Evolutionary conservation across 2,329 filamentous ascomycete species (phyloP), one percentile per base, ranked within the genome.

Genomic region (Didymella segeticola): DNA sequence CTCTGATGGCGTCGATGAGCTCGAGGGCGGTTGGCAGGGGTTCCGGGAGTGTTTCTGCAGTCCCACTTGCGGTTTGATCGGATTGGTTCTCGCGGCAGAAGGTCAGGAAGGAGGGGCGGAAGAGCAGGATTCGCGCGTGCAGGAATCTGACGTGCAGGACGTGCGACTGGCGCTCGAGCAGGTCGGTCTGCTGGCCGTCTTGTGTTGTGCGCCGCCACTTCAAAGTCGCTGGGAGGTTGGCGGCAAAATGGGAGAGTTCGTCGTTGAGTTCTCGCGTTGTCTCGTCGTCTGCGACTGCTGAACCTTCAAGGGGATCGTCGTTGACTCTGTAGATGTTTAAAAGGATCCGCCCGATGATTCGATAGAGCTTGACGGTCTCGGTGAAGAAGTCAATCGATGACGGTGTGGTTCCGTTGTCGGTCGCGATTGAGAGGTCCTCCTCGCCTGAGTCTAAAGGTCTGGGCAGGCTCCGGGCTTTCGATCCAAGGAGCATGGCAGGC

Each of bases 401-500:
- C 17, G 26, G 22, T 12, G 12, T 4, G 2, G 4, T 43, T 1
- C 34, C 31, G 6, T 34, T 14, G 25, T 8, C 11, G 12, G 10
- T 19, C 15, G 3, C 2, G 4, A 27, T 1, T 9, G 14, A 20
- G 11, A 36, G 6, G 10, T 46, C 33, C 5, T 45, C 43, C 9
- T 49, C 33, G 14, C 36, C 41, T 0, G 34, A 37, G 19, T 49
- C 43, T 2, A 48, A 25, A 5, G 49, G 33, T 14, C 7, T 31
- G 15, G 54, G 54, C 11, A 49, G 33, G 25, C 43, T 47, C 4
- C 38, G 43, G 20, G 26, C 25, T n/a, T 15, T 33, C 12, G 45
- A 31, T 12, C 43, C 48, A 30, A 45, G n/a, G 17, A 57, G 49
- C 54, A 53, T 53, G 10, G 48, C 54, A 34, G 54, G 54, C n/a